A percentile compares a stretch with the other conserved stretches of the same genome.
Evolutionary conservation across 805 yeast species (phyloP).

Genomic region (Candida hungchunana): DNA sequence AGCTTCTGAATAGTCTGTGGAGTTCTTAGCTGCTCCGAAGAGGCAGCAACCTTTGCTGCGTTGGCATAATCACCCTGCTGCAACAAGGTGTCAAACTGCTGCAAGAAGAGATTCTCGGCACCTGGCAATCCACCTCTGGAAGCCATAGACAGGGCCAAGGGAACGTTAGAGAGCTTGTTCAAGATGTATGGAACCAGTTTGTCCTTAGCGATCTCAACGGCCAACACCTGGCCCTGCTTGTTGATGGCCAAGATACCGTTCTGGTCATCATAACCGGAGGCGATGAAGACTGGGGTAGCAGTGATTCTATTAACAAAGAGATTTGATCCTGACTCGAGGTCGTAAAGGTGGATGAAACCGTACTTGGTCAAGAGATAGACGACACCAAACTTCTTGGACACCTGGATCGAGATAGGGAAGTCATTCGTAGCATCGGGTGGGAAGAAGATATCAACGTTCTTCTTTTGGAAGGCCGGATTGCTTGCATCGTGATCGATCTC

Average conservation of each 20-base stretch:
- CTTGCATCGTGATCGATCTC: slow-evolving; percentile 93
- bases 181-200: slow-evolving; percentile 87
- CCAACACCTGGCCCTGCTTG: slow-evolving; percentile 90
- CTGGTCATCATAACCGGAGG: slow-evolving; percentile 63
- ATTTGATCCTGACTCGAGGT: slow-evolving; percentile 86
- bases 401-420: slow-evolving; percentile 91
- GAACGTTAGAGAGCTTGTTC: slow-evolving; percentile 79
- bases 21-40: slow-evolving; percentile 88
- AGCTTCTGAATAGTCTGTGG: slow-evolving; percentile 91
- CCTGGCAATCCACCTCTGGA: slow-evolving; percentile 97
- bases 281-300: slow-evolving; percentile 91
- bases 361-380: slow-evolving; percentile 88
- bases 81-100: slow-evolving; percentile 85
- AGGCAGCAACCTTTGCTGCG: slow-evolving; percentile 97
- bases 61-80: slow-evolving; percentile 81
- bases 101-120: slow-evolving; percentile 86
- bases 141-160: slow-evolving; percentile 82
- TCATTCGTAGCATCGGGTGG: slow-evolving; percentile 96
- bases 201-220: slow-evolving; percentile 82
- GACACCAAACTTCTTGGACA: slow-evolving; percentile 81
- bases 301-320: slow-evolving; percentile 95
- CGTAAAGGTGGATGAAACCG: slow-evolving; percentile 95
- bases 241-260: slow-evolving; percentile 91
- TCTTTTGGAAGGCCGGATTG: slow-evolving; percentile 83
- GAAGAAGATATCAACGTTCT: slow-evolving; percentile 88